A percentile compares a stretch with the other conserved stretches of the same genome.
Evolutionary conservation across 129 eudicot genomes (phyloP).

Genomic region (Apium graveolens): DNA sequence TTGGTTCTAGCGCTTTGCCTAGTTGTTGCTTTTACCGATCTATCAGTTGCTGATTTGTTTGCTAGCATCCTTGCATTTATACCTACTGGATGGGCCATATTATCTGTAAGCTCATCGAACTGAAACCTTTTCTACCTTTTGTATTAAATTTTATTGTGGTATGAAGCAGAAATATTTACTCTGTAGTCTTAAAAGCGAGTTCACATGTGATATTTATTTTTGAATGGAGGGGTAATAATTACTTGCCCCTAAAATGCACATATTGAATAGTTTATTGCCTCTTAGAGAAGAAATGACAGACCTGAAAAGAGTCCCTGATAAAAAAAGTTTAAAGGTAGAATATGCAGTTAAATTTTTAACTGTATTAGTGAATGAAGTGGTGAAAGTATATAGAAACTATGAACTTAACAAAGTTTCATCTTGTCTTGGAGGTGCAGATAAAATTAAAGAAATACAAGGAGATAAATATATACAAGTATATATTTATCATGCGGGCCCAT

Average conservation of each 20-base stretch:
- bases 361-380: not conserved
- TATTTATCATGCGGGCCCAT: too few relatives aligned
- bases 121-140: not conserved
- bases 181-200: not conserved
- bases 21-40: constrained; percentile 49
- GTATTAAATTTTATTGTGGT: not conserved
- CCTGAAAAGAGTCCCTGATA: not conserved
- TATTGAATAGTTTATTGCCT: not conserved
- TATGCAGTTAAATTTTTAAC: not conserved
- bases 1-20: constrained; percentile 68
- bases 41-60: constrained; percentile 65
- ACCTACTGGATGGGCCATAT: constrained; percentile 95
- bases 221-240: not conserved
- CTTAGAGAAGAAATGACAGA: not conserved
- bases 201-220: not conserved
- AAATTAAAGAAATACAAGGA: too few relatives aligned
- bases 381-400: not conserved
- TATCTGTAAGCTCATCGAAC: constrained; percentile 52
- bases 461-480: too few relatives aligned
- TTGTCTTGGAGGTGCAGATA: not conserved
- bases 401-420: not conserved
- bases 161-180: not conserved
- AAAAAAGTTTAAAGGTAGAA: not conserved
- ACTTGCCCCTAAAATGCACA: not conserved
- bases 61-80: constrained; percentile 86